Conservation (phyloP, 2,329 filamentous ascomycete genomes). For the Cyphellophora europaea region DNA sequence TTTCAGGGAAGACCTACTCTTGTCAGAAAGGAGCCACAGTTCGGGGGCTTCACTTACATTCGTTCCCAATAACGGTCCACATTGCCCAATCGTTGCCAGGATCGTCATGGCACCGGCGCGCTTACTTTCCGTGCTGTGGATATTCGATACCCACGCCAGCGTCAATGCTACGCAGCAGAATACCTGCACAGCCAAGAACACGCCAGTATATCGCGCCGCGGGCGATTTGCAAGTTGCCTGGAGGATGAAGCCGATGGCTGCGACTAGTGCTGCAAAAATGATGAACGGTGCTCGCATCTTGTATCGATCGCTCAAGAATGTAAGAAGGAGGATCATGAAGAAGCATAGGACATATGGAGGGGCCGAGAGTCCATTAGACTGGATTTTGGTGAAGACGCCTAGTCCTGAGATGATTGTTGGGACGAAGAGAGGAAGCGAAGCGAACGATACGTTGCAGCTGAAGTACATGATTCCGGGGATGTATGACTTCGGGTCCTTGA, state of each 20-base stretch:
- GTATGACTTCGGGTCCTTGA: slow-evolving; percentile 32
- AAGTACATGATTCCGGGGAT: slow-evolving; percentile 49
- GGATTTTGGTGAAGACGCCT: slow-evolving; percentile 53
- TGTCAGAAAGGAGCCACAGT: not conserved
- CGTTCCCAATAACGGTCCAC: slow-evolving; percentile 64
- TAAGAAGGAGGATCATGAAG: slow-evolving; percentile 50
- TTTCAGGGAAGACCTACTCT: slow-evolving; percentile 21
- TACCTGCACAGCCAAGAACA: slow-evolving; percentile 51
- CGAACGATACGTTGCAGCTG: slow-evolving; percentile 56
- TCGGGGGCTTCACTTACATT: slow-evolving; percentile 35
- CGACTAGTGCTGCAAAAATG: slow-evolving; percentile 45
- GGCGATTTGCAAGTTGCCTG: slow-evolving; percentile 48
- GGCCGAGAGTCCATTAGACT: slow-evolving; percentile 63
- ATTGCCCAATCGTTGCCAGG: slow-evolving; percentile 74
- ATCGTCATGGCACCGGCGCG: slow-evolving; percentile 35
- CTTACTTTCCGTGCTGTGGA: slow-evolving; percentile 15
- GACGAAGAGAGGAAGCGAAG: slow-evolving; percentile 56
- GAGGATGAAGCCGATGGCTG: slow-evolving; percentile 55
- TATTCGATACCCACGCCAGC: slow-evolving; percentile 55
- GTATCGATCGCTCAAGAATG: slow-evolving; percentile 55
- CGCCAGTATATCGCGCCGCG: slow-evolving; percentile 41
- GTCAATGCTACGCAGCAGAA: slow-evolving; percentile 62
- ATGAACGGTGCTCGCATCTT: slow-evolving; percentile 56
- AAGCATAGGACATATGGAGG: slow-evolving; percentile 65
- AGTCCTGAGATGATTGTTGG: slow-evolving; percentile 56